Evolutionary conservation across 331 rosid genomes (phyloP).

Genomic region (Malus hybrid): DNA sequence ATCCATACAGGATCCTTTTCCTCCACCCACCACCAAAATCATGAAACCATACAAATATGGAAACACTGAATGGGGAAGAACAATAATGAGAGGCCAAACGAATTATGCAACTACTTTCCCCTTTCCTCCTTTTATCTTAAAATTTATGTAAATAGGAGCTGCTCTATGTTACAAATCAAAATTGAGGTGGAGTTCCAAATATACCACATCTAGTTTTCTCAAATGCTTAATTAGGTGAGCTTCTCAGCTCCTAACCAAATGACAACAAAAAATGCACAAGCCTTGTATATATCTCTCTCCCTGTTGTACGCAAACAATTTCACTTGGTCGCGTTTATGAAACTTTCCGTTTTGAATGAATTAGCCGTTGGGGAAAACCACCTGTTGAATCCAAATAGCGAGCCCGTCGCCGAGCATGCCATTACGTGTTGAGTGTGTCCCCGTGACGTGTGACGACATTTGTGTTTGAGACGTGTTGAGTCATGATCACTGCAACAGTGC

Average conservation of each 20-base stretch:
- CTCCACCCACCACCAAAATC: no score
- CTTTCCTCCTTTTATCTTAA: conserved; percentile 56
- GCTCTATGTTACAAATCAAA: conserved; percentile 93
- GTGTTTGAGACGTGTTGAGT: neutral
- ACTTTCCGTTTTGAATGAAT: conserved; percentile 45
- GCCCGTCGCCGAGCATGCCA: conserved; percentile 14
- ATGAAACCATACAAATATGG: no score
- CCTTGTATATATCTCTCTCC: conserved; percentile 17
- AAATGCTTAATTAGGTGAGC: conserved; percentile 56
- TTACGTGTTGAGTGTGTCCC: neutral
- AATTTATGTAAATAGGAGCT: conserved; percentile 47
- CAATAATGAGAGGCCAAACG: conserved; percentile 14
- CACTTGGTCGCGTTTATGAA: conserved; percentile 32
- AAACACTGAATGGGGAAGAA: no score
- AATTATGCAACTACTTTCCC: conserved; percentile 37
- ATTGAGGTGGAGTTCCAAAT: conserved; percentile 66
- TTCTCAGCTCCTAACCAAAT: conserved; percentile 41
- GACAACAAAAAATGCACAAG: conserved; percentile 41
- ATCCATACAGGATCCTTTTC: no score
- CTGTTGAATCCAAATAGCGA: conserved; percentile 12
- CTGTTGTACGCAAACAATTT: conserved; percentile 30
- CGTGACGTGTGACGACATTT: conserved; percentile 3
- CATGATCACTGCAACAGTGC: neutral
- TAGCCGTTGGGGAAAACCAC: conserved; percentile 18
- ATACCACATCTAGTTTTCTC: conserved; percentile 65